These are phyloP conservation scores for Alternaria triticimaculans DNA, from an alignment of 2,329 filamentous ascomycete species.

Conservation along the genomic window DNA sequence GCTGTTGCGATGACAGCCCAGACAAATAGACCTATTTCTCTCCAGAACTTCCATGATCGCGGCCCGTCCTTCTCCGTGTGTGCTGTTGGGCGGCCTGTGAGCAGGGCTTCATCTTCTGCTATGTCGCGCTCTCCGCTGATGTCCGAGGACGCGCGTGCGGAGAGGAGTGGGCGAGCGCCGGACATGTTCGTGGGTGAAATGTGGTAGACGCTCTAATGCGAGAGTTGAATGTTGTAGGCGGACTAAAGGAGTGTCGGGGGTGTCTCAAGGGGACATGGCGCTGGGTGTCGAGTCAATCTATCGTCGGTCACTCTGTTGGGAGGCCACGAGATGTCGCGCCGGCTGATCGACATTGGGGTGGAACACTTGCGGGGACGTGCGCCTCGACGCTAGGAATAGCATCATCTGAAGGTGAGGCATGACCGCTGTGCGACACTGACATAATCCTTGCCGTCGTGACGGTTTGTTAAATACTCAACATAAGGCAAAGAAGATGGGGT, in stretches of 20 bases:
- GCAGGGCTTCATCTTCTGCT: slow-evolving; percentile 68
- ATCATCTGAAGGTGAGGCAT: slow-evolving; percentile 21
- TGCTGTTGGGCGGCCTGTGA: slow-evolving; percentile 60
- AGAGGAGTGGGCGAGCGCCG: slow-evolving; percentile 60
- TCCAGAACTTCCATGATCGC: slow-evolving; percentile 65
- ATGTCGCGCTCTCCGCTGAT: slow-evolving; percentile 62
- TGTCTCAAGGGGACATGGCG: slow-evolving; percentile 9
- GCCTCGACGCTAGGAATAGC: slow-evolving; percentile 12
- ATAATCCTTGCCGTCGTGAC: neutral
- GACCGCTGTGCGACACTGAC: neutral
- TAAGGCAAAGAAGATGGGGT: neutral
- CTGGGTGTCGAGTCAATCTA: neutral
- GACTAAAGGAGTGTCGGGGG: slow-evolving; percentile 16
- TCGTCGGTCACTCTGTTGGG: neutral
- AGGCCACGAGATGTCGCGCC: slow-evolving; percentile 12
- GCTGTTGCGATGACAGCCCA: slow-evolving; percentile 86
- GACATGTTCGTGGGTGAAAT: slow-evolving; percentile 39
- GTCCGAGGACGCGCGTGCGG: slow-evolving; percentile 63
- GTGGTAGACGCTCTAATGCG: neutral
- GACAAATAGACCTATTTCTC: slow-evolving; percentile 76
- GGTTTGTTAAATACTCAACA: neutral
- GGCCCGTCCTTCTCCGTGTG: slow-evolving; percentile 29
- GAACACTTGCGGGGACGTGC: slow-evolving; percentile 12
- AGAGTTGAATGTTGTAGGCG: neutral
- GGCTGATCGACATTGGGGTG: slow-evolving; percentile 20